Conservation (phyloP, 164 flowering plant genomes). For the Platanus orientalis region DNA sequence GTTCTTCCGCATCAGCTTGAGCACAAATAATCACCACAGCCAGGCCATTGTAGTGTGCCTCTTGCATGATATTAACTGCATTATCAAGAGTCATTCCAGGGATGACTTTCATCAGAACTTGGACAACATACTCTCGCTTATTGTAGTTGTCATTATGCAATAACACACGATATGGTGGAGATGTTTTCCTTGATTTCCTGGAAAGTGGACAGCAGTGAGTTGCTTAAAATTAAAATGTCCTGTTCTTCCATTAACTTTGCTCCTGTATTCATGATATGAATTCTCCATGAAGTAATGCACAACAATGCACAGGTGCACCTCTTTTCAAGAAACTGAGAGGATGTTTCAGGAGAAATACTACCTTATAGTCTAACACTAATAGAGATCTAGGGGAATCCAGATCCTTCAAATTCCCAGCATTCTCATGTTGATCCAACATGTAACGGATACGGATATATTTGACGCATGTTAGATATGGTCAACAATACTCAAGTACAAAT, state of each 20-base stretch:
- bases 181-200: constrained; percentile 81
- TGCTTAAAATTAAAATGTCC: not conserved
- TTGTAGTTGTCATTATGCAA: constrained; percentile 89
- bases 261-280: not conserved
- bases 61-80: constrained; percentile 97
- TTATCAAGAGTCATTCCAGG: constrained; percentile 92
- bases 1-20: constrained; percentile 92
- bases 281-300: not conserved
- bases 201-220: constrained; percentile 2
- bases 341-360: no score
- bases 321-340: not conserved
- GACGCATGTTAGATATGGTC: no score
- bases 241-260: not conserved
- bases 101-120: constrained; percentile 93
- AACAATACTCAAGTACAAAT: no score
- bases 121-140: constrained; percentile 92
- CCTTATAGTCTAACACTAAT: no score
- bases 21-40: constrained; percentile 85
- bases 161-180: constrained; percentile 88
- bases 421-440: no score
- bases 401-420: no score
- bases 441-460: no score
- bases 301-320: no score
- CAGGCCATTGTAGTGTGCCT: constrained; percentile 82
- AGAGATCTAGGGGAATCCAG: no score